Percentiles rank a stretch among this genome's conserved stretches.
These are phyloP conservation scores for Aspergillus mulundensis DNA, from an alignment of 495 filamentous ascomycete species.

Conservation along the genomic window DNA sequence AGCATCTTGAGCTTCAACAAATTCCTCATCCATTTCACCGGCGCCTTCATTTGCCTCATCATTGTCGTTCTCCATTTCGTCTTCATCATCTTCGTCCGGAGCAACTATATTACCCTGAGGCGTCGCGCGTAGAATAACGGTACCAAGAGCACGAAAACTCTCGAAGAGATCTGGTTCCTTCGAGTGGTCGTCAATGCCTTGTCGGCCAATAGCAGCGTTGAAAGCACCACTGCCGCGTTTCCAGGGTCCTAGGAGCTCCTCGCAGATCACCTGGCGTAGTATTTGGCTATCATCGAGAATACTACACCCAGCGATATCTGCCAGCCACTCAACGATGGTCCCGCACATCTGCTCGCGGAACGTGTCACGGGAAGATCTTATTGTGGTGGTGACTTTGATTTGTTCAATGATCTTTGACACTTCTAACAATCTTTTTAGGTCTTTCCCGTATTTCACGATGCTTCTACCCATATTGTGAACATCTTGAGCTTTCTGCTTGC, in stretches of 20 bases:
- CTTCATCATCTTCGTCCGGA: slow-evolving; percentile 45
- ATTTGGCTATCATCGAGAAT: slow-evolving; percentile 77
- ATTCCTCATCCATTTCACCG: slow-evolving; percentile 36
- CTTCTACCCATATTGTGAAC: slow-evolving; percentile 82
- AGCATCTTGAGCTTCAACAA: slow-evolving; percentile 44
- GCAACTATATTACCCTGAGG: slow-evolving; percentile 37
- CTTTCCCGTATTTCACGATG: slow-evolving; percentile 69
- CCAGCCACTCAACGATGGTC: slow-evolving; percentile 95
- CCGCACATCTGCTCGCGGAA: slow-evolving; percentile 98
- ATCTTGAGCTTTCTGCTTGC: slow-evolving; percentile 72
- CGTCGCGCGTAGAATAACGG: slow-evolving; percentile 37
- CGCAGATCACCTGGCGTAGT: slow-evolving; percentile 75
- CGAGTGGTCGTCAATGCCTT: slow-evolving; percentile 89
- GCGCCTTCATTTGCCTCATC: slow-evolving; percentile 36
- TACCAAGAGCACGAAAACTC: slow-evolving; percentile 20
- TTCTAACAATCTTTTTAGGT: slow-evolving; percentile 65
- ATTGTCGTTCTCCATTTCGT: slow-evolving; percentile 46
- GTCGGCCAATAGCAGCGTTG: slow-evolving; percentile 76
- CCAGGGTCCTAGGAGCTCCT: slow-evolving; percentile 87
- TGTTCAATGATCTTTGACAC: slow-evolving; percentile 84
- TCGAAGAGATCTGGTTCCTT: slow-evolving; percentile 34
- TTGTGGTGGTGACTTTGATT: slow-evolving; percentile 93
- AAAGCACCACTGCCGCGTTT: slow-evolving; percentile 77
- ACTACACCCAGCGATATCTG: slow-evolving; percentile 86
- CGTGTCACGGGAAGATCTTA: slow-evolving; percentile 87